Evolutionary conservation across 441 rosid genomes (phyloP).

Genomic region (Arabidopsis lyrata): DNA sequence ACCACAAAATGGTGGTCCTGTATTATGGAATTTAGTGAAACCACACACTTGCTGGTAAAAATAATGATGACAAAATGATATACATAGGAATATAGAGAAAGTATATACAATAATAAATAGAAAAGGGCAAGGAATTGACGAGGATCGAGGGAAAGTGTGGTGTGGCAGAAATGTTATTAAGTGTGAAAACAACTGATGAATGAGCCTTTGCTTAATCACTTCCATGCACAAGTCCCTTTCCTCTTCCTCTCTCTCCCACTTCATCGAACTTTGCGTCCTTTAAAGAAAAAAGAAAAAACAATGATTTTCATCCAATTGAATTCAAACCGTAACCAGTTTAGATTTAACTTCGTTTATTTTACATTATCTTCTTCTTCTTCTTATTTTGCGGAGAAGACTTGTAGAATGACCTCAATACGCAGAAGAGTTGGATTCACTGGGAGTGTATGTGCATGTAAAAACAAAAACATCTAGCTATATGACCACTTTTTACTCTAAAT

Average conservation of each 20-base stretch:
- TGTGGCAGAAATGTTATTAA: constrained; percentile 42
- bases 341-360: constrained; percentile 14
- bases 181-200: constrained; percentile 46
- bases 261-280: constrained; percentile 40
- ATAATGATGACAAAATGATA: constrained; percentile 45
- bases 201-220: constrained; percentile 46
- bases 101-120: not conserved
- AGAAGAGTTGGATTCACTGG: constrained; percentile 19
- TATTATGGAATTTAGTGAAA: constrained; percentile 39
- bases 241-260: constrained; percentile 43
- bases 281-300: not conserved
- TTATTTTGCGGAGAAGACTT: not conserved
- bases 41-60: constrained; percentile 32
- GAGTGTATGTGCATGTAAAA: constrained; percentile 14
- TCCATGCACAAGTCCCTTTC: constrained; percentile 48
- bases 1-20: constrained; percentile 28
- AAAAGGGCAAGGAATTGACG: constrained; percentile 38
- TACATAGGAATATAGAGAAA: constrained; percentile 29
- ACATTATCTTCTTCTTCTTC: constrained; percentile 17
- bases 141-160: constrained; percentile 44
- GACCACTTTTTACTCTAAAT: constrained; percentile 9
- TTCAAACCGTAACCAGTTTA: constrained; percentile 24
- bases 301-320: not conserved
- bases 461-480: constrained; percentile 10
- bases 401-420: not conserved